A percentile compares a stretch with the other conserved stretches of the same genome.
Conservation (phyloP, 257 asterid genomes). For the Solanum pinnatisectum region DNA sequence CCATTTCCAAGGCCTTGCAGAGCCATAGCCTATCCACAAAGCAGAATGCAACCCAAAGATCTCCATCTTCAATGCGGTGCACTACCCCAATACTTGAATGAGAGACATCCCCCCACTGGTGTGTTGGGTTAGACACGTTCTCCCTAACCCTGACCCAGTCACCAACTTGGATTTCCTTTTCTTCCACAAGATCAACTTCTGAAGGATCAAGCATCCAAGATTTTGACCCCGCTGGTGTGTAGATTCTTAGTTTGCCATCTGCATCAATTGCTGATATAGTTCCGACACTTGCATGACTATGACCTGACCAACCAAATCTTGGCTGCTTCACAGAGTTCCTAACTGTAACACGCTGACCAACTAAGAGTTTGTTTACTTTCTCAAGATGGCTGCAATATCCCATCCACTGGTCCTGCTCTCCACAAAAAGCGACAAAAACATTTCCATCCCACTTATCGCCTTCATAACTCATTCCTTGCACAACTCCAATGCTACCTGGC, state of each 20-base stretch:
- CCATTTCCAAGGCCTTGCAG: constrained; percentile 75
- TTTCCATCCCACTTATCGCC: constrained; percentile 60
- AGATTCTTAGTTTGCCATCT: constrained; percentile 88
- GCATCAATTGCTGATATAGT: constrained; percentile 79
- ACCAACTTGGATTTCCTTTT: constrained; percentile 47
- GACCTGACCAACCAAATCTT: constrained; percentile 96
- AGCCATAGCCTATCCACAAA: constrained; percentile 84
- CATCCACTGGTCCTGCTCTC: constrained; percentile 82
- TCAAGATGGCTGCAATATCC: constrained; percentile 50
- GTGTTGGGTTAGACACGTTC: constrained; percentile 51
- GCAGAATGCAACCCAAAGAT: constrained; percentile 88
- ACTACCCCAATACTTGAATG: constrained; percentile 79
- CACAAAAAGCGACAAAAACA: constrained; percentile 67
- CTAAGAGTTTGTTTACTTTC: constrained; percentile 33
- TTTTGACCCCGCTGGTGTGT: constrained; percentile 80
- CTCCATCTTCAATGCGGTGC: constrained; percentile 82
- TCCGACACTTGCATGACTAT: constrained; percentile 66
- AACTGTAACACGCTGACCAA: constrained; percentile 71
- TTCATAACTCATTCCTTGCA: constrained; percentile 72
- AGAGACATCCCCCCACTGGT: constrained; percentile 87
- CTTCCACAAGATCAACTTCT: constrained; percentile 72
- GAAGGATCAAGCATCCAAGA: constrained; percentile 91
- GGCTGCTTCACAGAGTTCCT: constrained; percentile 62
- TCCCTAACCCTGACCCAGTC: constrained; percentile 83
- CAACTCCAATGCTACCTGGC: constrained; percentile 81